Conservation (phyloP, 345 rosid species). For the Brassica juncea region DNA sequence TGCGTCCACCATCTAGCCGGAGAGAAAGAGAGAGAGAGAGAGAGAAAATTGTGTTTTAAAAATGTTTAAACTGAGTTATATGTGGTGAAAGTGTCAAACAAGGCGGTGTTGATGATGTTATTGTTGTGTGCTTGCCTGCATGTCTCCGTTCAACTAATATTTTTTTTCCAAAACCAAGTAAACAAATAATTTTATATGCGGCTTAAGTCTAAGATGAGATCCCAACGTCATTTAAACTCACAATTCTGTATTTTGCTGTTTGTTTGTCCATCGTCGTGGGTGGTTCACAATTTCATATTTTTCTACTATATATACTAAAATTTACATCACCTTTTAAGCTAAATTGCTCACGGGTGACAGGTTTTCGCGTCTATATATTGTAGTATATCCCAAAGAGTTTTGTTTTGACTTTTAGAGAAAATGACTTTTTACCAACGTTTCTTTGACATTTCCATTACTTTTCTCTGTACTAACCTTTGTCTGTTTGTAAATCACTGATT, state of each 20-base stretch:
- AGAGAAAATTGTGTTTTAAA: background rate
- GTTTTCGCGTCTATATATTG: background rate
- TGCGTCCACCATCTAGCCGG: slow-evolving; percentile 30
- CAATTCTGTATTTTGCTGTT: background rate
- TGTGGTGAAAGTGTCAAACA: slow-evolving; percentile 1
- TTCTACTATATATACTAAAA: background rate
- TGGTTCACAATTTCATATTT: background rate
- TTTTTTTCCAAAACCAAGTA: background rate
- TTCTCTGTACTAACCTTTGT: background rate
- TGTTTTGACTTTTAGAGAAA: no score
- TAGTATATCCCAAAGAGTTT: no score
- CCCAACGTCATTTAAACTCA: background rate
- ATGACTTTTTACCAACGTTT: no score
- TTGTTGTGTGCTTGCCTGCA: background rate
- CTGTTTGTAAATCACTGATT: background rate
- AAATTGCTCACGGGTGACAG: background rate
- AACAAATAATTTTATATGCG: background rate
- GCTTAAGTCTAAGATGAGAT: background rate
- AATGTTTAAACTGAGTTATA: background rate
- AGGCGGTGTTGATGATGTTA: background rate
- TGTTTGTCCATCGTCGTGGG: background rate
- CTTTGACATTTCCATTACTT: background rate
- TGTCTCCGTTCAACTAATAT: background rate
- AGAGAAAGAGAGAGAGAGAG: background rate
- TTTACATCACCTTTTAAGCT: no score